Conservation (phyloP, 202 grass and related monocot species). For the Zoysia matrella region DNA sequence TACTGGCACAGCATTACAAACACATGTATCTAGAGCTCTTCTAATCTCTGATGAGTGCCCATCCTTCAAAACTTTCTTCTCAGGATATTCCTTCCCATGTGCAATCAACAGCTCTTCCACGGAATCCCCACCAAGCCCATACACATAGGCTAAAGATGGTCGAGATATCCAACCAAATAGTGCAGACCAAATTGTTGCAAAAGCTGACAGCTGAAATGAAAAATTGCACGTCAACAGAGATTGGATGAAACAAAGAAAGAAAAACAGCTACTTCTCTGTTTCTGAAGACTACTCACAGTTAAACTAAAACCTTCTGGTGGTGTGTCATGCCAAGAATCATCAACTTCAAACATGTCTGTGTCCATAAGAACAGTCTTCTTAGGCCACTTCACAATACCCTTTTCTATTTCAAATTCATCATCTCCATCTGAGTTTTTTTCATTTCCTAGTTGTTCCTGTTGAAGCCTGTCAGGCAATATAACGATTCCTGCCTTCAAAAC, state of each 20-base stretch:
- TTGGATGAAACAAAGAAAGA: constrained; percentile 6
- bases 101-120: constrained; percentile 70
- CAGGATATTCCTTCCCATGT: constrained; percentile 68
- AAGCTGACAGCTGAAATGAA: constrained; percentile 75
- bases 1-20: constrained; percentile 63
- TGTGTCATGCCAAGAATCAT: constrained; percentile 90
- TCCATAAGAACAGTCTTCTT: constrained; percentile 78
- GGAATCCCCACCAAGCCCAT: constrained; percentile 59
- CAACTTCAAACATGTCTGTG: constrained; percentile 91
- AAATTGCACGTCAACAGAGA: constrained; percentile 24
- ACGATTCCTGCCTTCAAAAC: constrained; percentile 78
- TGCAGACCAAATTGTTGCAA: constrained; percentile 70
- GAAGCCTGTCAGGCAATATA: constrained; percentile 64
- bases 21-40: constrained; percentile 73
- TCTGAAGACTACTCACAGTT: constrained; percentile 52
- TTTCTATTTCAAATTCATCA: constrained; percentile 60
- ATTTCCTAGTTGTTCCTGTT: constrained; percentile 34
- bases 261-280: neutral
- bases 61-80: constrained; percentile 61
- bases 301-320: constrained; percentile 84
- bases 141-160: constrained; percentile 74
- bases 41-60: constrained; percentile 82
- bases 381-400: constrained; percentile 76
- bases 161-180: constrained; percentile 85
- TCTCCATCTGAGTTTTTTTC: constrained; percentile 35